phyloP scores from a whole-genome alignment of 345 rosid species.

The Corchorus olitorius region DNA sequence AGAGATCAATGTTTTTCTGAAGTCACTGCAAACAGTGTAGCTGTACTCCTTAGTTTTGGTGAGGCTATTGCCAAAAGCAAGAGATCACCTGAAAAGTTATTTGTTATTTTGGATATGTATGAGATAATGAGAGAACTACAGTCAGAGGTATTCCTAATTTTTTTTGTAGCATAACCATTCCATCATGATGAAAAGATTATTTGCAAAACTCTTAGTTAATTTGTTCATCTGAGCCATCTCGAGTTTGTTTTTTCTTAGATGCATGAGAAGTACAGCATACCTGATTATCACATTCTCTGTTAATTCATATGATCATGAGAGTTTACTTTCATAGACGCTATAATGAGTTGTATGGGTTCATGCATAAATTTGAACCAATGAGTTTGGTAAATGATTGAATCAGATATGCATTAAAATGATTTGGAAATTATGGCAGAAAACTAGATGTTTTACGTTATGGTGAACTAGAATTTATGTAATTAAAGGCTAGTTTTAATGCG shows the following conservation, averaged over 20 bases:
- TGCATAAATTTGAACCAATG: not conserved
- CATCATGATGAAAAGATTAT: slow-evolving; percentile 8
- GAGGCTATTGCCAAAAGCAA: slow-evolving; percentile 97
- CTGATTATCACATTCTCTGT: not conserved
- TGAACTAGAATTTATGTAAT: not conserved
- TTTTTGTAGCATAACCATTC: not conserved
- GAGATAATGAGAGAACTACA: slow-evolving; percentile 97
- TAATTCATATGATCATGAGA: not conserved
- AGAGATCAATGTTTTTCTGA: slow-evolving; percentile 89
- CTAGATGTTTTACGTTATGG: not conserved
- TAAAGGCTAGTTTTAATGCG: not conserved
- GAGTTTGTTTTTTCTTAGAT: not conserved
- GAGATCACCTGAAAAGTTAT: slow-evolving; percentile 93
- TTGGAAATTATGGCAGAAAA: too few relatives aligned
- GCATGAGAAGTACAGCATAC: not conserved
- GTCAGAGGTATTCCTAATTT: slow-evolving; percentile 64
- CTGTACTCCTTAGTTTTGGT: slow-evolving; percentile 89
- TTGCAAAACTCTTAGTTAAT: not conserved
- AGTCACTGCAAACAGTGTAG: slow-evolving; percentile 75
- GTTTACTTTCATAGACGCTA: not conserved
- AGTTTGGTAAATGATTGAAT: not conserved
- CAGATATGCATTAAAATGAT: not conserved
- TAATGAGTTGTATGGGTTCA: not conserved
- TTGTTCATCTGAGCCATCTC: not conserved
- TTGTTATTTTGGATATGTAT: slow-evolving; percentile 93